phyloP scores from a whole-genome alignment of 2,329 filamentous ascomycete genomes.

The Aspergillus niger region DNA sequence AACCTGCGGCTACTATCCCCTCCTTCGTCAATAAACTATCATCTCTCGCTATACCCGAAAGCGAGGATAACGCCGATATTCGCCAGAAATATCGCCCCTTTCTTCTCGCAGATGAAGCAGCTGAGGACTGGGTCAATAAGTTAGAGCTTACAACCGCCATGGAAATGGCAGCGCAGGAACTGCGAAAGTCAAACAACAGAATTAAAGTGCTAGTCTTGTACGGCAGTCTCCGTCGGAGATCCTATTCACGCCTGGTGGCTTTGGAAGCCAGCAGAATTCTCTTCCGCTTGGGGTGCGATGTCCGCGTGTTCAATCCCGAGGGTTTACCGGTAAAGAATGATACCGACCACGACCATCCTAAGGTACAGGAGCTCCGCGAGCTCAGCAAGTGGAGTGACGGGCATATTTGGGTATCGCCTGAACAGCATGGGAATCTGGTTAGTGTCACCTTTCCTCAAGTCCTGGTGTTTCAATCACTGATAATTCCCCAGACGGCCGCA shows the following conservation, averaged over 20 bases:
- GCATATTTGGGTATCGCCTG: constrained; percentile 66
- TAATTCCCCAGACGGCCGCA: constrained; percentile 54
- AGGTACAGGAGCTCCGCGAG: constrained; percentile 64
- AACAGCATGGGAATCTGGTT: constrained; percentile 67
- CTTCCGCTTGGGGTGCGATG: constrained; percentile 66
- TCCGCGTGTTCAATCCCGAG: constrained; percentile 62
- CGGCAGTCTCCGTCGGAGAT: constrained; percentile 59
- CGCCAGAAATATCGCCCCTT: constrained; percentile 61
- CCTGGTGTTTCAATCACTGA: not conserved
- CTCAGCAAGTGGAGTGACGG: constrained; percentile 67
- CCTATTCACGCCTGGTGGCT: constrained; percentile 63
- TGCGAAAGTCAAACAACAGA: constrained; percentile 43
- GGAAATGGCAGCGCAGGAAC: constrained; percentile 53
- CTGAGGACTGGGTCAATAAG: constrained; percentile 57
- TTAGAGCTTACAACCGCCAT: constrained; percentile 59
- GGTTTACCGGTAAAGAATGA: constrained; percentile 66
- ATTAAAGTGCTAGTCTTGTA: constrained; percentile 63
- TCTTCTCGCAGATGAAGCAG: constrained; percentile 45
- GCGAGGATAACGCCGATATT: constrained; percentile 51
- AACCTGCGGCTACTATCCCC: not conserved
- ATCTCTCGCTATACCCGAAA: constrained; percentile 20
- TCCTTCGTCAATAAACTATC: not conserved
- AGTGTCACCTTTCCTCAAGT: constrained; percentile 18
- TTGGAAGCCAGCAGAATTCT: constrained; percentile 63
- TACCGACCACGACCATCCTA: constrained; percentile 57